Evolutionary conservation across 768 basidiomycete genomes (phyloP), one percentile per base, ranked within the genome.

Genomic region (Suillus ampliporus): DNA sequence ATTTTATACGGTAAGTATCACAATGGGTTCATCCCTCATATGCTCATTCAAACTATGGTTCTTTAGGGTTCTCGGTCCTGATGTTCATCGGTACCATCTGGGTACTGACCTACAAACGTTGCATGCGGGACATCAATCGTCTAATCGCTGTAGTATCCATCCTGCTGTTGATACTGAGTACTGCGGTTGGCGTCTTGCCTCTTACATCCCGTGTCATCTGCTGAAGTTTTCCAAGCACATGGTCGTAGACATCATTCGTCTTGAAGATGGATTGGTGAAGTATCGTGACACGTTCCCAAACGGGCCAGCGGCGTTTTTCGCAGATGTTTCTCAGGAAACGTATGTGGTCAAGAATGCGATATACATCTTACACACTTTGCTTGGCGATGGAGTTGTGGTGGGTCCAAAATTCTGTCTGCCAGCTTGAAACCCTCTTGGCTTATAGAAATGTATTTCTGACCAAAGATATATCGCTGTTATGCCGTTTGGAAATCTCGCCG

Each of bases 291-390:
- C 57, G 2, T 63, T 60, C 26, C 64, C 66, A 13, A 68, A 65
- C 6, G 73, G 73, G 4, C 72, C 73, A 3, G 5, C 61, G 14
- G 71, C 65, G 4, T 74, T 65, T 58, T 73, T 74, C 60, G 67
- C 66, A 2, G 65, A 69, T 38, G 59, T 63, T 9, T 64, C 67
- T 35, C 58, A 75, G 37, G 57, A 54, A 7, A 70, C 72, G 1
- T 73, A 71, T 54, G 60, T 74, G 31, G 66, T 69, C 59, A 73
- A 73, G 46, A 72, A 68, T 48, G 66, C 62, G 8, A 57, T 73
- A 15, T 72, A 69, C 38, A 57, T 43, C 19, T n/a, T 67, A 19
- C 65, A 68, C 50, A 63, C 62, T 26, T 46, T 63, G 15, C 58
- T 63, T 9, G 62, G 58, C 19, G 62, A 63, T 40, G 58, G 62